Base-by-base conservation (phyloP, 139 green algal species). In the Raphidocelis subcapitata region DNA sequence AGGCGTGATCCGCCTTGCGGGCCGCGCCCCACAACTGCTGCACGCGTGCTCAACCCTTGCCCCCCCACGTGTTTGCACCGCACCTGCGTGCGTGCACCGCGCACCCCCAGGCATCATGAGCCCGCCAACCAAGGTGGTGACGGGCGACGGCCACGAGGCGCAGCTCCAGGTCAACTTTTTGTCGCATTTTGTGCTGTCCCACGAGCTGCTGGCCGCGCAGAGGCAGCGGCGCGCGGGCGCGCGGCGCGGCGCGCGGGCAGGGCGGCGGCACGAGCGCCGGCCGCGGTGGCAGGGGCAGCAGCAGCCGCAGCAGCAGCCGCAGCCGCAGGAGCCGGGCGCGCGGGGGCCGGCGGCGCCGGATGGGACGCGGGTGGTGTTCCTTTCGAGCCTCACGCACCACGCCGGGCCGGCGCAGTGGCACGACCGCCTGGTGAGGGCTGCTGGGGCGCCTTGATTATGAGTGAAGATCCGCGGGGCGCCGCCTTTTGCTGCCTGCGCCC, bases 131-230 rank as follows among this genome's bases (percentile, higher is more conserved):
- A 69, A 77, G 3, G 47, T 71, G 12, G 23, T 72, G 5, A 88
- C 84, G 0, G 24, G 73, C 5, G 87, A 94, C 63, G 88, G 85
- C 18, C 71, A 88, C n/a, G 89, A 94, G 72, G 73, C 83, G 60
- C 89, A 94, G 72, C 92, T 94, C 66, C 88, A 94, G 85, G 81
- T 87, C 63, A 93, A 93, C 71, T 92, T 84, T 55, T 72, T 93
- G 23, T 69, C 62, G 0, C 87, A 93, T 67, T 88, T 81, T 73
- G 62, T 92, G 62, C 83, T 91, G 36, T 52, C 67, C 2, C 62
- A 93, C 59, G 64, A 79, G 51, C 75, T 88, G 51, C 66, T 90
- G 60, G 55, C 65, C 18, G 56, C 78, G 37, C 72, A 84, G 61
- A 67, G 73, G 21, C 37, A 28, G 28, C 41, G 37, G 52, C 55